A percentile compares a stretch with the other conserved stretches of the same genome.
Conservation (phyloP, 495 filamentous ascomycete genomes). For the Cercophora sp. region DNA sequence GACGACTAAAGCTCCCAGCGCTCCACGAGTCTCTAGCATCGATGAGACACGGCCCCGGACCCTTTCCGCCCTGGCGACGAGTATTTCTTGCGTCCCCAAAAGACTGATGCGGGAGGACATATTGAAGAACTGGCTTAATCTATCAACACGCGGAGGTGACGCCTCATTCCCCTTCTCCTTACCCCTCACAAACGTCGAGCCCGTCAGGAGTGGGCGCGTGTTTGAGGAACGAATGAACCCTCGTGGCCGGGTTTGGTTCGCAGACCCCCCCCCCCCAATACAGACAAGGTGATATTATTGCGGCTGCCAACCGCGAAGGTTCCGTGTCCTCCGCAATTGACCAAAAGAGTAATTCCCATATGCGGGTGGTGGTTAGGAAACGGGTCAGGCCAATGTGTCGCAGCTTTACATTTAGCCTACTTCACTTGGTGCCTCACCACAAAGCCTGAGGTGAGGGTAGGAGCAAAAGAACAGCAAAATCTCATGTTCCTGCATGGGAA, state of each 20-base stretch:
- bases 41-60: background rate
- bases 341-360: conserved; percentile 1
- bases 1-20: no score
- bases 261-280: background rate
- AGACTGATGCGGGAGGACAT: background rate
- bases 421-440: background rate
- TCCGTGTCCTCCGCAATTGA: conserved; percentile 11
- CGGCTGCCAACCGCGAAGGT: background rate
- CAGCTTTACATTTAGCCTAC: conserved; percentile 11
- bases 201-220: background rate
- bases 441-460: no score
- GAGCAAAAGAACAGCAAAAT: background rate
- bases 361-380: conserved; percentile 1
- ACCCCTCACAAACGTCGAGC: background rate
- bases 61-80: background rate
- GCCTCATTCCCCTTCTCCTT: background rate
- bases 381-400: conserved; percentile 9
- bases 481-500: background rate
- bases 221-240: background rate
- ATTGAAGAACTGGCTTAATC: background rate
- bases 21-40: no score
- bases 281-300: conserved; percentile 1
- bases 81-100: background rate
- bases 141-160: background rate
- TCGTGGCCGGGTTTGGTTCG: background rate